Conservation (phyloP, 2,329 filamentous ascomycete species). For the Alternaria solani region DNA sequence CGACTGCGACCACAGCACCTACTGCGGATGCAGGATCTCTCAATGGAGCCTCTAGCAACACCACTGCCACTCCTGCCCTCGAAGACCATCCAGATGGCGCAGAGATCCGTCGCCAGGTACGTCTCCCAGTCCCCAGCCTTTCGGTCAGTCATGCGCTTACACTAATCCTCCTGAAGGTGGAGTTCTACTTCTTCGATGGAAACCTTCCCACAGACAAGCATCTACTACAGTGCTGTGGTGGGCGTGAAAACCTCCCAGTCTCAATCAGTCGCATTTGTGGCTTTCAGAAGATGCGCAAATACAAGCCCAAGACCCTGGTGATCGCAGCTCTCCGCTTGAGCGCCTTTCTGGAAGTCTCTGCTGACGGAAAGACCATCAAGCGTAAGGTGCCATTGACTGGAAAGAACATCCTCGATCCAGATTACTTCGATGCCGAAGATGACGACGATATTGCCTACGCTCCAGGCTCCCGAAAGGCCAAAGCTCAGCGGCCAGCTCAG, state of each 20-base stretch:
- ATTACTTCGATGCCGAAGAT: slow-evolving; percentile 32
- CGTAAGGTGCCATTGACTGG: slow-evolving; percentile 53
- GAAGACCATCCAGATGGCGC: slow-evolving; percentile 39
- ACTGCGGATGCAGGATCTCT: neutral
- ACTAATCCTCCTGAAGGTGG: slow-evolving; percentile 49
- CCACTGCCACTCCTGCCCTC: neutral
- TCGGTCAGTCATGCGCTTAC: neutral
- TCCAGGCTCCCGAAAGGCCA: slow-evolving; percentile 20
- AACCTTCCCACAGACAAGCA: slow-evolving; percentile 56
- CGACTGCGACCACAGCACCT: neutral
- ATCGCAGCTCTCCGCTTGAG: slow-evolving; percentile 54
- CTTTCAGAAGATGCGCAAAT: slow-evolving; percentile 58
- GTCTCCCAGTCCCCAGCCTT: neutral
- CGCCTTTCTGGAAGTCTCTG: slow-evolving; percentile 52
- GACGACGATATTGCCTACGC: slow-evolving; percentile 44
- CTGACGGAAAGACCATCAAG: slow-evolving; percentile 53
- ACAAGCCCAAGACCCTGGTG: slow-evolving; percentile 52
- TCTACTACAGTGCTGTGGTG: slow-evolving; percentile 53
- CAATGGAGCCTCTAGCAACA: neutral
- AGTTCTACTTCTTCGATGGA: slow-evolving; percentile 61
- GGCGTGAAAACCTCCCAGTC: slow-evolving; percentile 54
- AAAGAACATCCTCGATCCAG: slow-evolving; percentile 39
- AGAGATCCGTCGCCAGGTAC: slow-evolving; percentile 42
- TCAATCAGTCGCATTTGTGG: slow-evolving; percentile 54
- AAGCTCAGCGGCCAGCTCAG: slow-evolving; percentile 29